Conservation (phyloP, 345 rosid genomes). For the Salix koriyanagi region DNA sequence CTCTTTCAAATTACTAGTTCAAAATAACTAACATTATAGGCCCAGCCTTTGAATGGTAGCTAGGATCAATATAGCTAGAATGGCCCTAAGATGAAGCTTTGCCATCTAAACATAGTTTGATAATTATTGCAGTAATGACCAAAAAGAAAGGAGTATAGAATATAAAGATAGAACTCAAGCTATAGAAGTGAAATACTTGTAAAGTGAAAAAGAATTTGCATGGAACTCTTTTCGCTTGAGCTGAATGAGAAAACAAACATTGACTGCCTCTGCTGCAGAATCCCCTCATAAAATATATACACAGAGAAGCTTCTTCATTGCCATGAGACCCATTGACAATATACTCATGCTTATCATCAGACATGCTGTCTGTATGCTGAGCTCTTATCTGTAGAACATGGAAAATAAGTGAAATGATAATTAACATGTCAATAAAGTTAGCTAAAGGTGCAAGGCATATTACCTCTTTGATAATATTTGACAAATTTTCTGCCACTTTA, state of each 20-base stretch:
- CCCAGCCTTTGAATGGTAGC: background rate
- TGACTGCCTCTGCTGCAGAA: constrained; percentile 62
- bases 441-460: constrained; percentile 3
- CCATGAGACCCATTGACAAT: constrained; percentile 21
- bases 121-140: background rate
- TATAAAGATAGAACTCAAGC: background rate
- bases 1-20: background rate
- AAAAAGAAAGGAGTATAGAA: background rate
- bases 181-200: constrained; percentile 42
- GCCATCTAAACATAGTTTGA: background rate
- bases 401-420: constrained; percentile 10
- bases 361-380: constrained; percentile 26
- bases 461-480: constrained; percentile 66
- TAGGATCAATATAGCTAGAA: background rate
- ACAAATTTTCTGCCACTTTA: constrained; percentile 43
- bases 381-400: constrained; percentile 49
- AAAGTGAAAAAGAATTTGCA: constrained; percentile 69
- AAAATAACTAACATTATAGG: background rate
- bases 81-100: background rate
- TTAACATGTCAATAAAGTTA: constrained; percentile 9
- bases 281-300: constrained; percentile 71
- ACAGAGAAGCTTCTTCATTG: constrained; percentile 34
- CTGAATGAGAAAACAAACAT: constrained; percentile 71
- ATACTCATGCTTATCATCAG: constrained; percentile 23
- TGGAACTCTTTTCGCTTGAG: constrained; percentile 51